Evolutionary conservation across 106 monocot species (phyloP), one percentile per base, ranked within the genome.

Genomic region (Acorus gramineus): DNA sequence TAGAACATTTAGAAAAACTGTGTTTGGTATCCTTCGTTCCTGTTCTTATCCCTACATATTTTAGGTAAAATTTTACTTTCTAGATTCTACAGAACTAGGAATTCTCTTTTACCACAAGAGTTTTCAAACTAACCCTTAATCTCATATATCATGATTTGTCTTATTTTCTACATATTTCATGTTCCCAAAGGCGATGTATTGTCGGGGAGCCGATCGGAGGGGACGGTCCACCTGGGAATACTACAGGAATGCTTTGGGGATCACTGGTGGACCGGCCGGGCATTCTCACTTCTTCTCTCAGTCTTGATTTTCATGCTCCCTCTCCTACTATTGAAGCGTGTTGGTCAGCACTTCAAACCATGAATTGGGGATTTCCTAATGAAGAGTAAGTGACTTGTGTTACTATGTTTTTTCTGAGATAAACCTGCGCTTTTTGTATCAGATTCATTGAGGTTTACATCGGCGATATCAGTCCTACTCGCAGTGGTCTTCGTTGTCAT

Each of bases 401-500:
- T 3, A 6, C 11, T 72, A 47, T 54, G 9, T 6, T 0, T 14
- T 6, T 0, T 7, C 8, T 61, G 45, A 4, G 46, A 46, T 66
- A 11, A 28, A 28, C 28, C 28, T 44, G 14, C 13, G 7, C 47
- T 2, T 48, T 4, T 47, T 65, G 72, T 28, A 28, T 28, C 81
- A 95, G 92, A 92, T 65, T 92, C 92, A 11, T 48, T 92, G 44
- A 81, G 78, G 72, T 57, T 92, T 52, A 81, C 79, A 8, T 92
- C 92, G 2, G 92, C 87, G 7, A 79, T 84, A 8, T 86, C 86
- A 0, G 75, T 86, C 2, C 76, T 66, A 14, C 86, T 86, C 7
- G 86, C 86, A 0, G 67, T 86, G 4, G 62, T 86, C 6, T 86
- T 86, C 50, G 86, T 86, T 3, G 55, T 73, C 8, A 79, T 81